Base-by-base conservation (phyloP, 2,329 filamentous ascomycete species). In the Pseudocercospora macadamiae region DNA sequence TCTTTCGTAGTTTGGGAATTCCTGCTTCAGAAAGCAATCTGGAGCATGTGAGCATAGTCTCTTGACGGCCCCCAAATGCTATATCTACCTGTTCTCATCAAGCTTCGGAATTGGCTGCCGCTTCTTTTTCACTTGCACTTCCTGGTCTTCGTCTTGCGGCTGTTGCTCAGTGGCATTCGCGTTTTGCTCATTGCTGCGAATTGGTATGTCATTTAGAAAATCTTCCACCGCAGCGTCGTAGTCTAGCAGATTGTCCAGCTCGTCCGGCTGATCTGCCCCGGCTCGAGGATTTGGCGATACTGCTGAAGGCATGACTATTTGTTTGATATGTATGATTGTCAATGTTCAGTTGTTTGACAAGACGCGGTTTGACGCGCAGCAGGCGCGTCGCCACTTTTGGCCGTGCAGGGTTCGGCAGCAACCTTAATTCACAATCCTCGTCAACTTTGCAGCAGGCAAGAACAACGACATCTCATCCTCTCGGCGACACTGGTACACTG, bases 1-100 rank as follows among this genome's bases (percentile, higher is more conserved):
- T 86, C 62, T 82, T 85, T 39, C 89, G 86, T 53, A 99, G 79
- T 68, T 89, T 91, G 1, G 91, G 91, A 60, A 99, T 92, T 1
- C 95, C 95, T 48, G 86, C 83, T 18, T 88, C 83, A 3, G 91
- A 95, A 1, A 97, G 81, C n/a, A 97, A 78, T 64, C 91, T 92
- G 62, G 23, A 5, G 12, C 21, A n/a, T 21, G 48, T 59, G 34
- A 62, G 52, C 21, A 32, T 49, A 18, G 42, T 44, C 28, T 44
- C 32, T 16, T 34, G 32, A 9, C 3, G 28, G 37, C 14, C 21
- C 5, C 3, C 3, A n/a, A 19, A 21, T 3, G 14, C 12, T 4
- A 9, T 51, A 56, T 68, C 53, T 71, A 91, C 88, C 86, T 85
- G 8, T 84, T 79, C 68, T 96, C 91, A 70, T 99, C 93, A 23